Conservation (phyloP, 306 rosid genomes). For the Malus domestica region DNA sequence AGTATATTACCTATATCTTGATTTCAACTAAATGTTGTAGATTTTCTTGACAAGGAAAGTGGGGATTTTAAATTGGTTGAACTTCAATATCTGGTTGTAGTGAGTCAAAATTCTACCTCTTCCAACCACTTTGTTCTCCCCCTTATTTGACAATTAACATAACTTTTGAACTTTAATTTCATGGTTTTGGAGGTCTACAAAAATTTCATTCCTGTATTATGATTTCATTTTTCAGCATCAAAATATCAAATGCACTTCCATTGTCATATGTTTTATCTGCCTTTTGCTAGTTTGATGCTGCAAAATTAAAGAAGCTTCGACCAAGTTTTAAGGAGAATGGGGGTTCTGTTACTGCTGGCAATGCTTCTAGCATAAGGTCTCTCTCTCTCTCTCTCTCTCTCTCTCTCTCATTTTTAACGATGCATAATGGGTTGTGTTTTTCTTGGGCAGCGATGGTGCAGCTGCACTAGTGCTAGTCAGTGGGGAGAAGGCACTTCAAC, state of each 20-base stretch:
- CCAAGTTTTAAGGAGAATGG: conserved; percentile 76
- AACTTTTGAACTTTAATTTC: not conserved
- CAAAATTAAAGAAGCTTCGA: conserved; percentile 64
- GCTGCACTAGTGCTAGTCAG: conserved; percentile 91
- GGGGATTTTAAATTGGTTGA: not conserved
- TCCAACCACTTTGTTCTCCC: not conserved
- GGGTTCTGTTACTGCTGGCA: conserved; percentile 91
- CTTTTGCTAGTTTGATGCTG: conserved; percentile 71
- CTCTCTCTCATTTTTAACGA: not conserved
- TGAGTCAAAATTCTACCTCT: not conserved
- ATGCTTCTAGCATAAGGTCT: conserved; percentile 81
- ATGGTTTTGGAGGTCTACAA: not conserved
- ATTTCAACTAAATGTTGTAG: not conserved
- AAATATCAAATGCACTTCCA: not conserved
- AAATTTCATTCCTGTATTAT: not conserved
- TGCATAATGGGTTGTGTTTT: conserved; percentile 24
- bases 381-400: conserved; percentile 1
- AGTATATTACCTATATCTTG: not conserved
- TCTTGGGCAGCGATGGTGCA: conserved; percentile 74
- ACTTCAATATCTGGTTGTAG: not conserved
- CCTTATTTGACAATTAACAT: not conserved
- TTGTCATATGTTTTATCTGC: conserved; percentile 3
- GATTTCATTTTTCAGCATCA: not conserved
- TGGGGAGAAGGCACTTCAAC: conserved; percentile 72
- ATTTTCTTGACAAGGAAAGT: not conserved